Conservation (phyloP, 768 basidiomycete genomes). For the Tylopilus felleus region DNA sequence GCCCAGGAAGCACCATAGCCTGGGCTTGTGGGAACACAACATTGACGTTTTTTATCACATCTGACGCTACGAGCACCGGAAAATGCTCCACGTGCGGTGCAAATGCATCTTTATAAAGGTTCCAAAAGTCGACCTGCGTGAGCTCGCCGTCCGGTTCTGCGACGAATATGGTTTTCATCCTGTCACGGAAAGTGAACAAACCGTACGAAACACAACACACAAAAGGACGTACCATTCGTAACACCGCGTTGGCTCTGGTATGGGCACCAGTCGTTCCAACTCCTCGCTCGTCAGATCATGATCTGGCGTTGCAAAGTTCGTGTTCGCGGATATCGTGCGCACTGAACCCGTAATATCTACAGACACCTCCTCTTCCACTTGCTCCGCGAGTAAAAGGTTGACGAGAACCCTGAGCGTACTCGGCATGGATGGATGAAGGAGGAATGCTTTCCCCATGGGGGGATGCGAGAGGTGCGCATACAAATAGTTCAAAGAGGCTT, state of each 20-base stretch:
- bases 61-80: constrained; percentile 75
- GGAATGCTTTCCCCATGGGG: constrained; percentile 72
- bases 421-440: constrained; percentile 68
- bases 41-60: constrained; percentile 92
- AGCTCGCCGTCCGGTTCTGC: constrained; percentile 73
- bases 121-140: constrained; percentile 96
- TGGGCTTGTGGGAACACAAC: constrained; percentile 80
- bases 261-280: constrained; percentile 51
- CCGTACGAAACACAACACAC: not conserved
- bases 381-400: constrained; percentile 65
- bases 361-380: constrained; percentile 63
- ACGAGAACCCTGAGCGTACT: constrained; percentile 66
- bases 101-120: constrained; percentile 84
- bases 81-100: constrained; percentile 52
- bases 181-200: constrained; percentile 31
- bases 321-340: constrained; percentile 55
- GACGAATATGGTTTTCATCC: constrained; percentile 92
- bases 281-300: constrained; percentile 74
- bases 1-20: constrained; percentile 79
- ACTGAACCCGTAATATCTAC: constrained; percentile 60
- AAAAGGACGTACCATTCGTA: constrained; percentile 64
- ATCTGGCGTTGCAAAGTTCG: constrained; percentile 44
- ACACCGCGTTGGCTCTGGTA: constrained; percentile 74
- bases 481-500: constrained; percentile 70
- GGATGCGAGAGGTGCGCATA: constrained; percentile 74